Base-by-base conservation (phyloP, 2,329 filamentous ascomycete genomes). In the Aspergillus jensenii region DNA sequence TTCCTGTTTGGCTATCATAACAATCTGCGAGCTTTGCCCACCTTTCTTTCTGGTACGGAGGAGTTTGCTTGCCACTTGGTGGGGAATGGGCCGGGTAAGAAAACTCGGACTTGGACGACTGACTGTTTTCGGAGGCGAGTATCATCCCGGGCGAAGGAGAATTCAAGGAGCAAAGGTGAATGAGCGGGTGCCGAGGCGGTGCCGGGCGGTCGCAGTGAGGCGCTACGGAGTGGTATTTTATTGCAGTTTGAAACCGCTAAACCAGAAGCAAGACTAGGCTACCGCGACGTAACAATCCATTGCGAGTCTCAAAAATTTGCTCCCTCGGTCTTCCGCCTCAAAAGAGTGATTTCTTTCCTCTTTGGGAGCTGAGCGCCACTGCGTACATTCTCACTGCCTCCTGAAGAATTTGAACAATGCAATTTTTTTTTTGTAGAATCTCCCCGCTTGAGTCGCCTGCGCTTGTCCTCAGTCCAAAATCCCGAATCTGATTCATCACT, bases 301-400 rank as follows among this genome's bases (percentile, higher is more conserved):
- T 23, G 37, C 23, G 14, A 33, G 43, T 25, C 44, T 48, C 52
- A 54, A 54, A 54, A 54, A 47, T 54, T 54, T 54, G 52, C 23
- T 52, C 31, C 44, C 47, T 40, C 25, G 33, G 45, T 12, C 45
- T 47, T 31, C 27, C 27, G 27, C 9, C 27, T 27, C 25, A 27
- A 7, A 27, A 7, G 17, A 31, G 46, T 46, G 41, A 46, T 53
- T 46, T 48, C 33, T 54, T 54, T 27, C 52, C 52, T 45, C 31
- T 53, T 53, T 19, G 31, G 51, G 51, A 17, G 25, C 12, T 45
- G 41, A 21, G 43, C 19, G 41, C 50, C 14, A 53, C 51, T 37
- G 19, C 19, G 46, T 45, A 46, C 45, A 47, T 37, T 14, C 45
- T 12, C 44, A 6, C 41, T 12, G 17, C 6, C 19, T 2, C 2